A percentile compares a stretch with the other conserved stretches of the same genome.
phyloP scores from a whole-genome alignment of 768 basidiomycete genomes.

The Kondoa malvinella region DNA sequence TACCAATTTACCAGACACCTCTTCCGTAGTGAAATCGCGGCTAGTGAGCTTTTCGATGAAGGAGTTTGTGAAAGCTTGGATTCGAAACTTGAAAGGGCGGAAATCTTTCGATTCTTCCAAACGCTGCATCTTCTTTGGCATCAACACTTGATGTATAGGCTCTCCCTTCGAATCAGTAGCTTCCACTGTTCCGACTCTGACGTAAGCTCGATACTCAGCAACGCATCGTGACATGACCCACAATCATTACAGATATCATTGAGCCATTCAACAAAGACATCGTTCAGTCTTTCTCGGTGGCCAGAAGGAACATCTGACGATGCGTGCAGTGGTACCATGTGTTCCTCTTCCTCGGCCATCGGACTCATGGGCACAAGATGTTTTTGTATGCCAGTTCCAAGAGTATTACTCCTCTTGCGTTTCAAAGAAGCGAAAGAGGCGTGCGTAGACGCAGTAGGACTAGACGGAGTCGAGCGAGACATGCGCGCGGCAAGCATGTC shows the following conservation, averaged over 20 bases:
- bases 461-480: not conserved
- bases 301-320: slow-evolving; percentile 4
- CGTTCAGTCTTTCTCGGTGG: slow-evolving; percentile 1
- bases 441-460: not conserved
- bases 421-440: not conserved
- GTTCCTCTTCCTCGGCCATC: not conserved
- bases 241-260: slow-evolving; percentile 10
- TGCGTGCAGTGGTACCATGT: not conserved
- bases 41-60: slow-evolving; percentile 67
- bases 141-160: slow-evolving; percentile 89
- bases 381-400: not conserved
- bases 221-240: not conserved
- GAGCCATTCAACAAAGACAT: slow-evolving; percentile 14
- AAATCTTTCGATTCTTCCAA: slow-evolving; percentile 92
- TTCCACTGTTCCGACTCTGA: slow-evolving; percentile 46
- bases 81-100: slow-evolving; percentile 96
- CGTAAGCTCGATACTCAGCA: not conserved
- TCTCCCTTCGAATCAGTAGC: slow-evolving; percentile 88
- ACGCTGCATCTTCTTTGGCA: slow-evolving; percentile 94
- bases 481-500: not conserved
- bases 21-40: slow-evolving; percentile 15
- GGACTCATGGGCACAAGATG: not conserved
- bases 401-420: not conserved
- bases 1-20: slow-evolving; percentile 24
- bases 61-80: slow-evolving; percentile 89